Evolutionary conservation across 2,329 filamentous ascomycete species (phyloP), one percentile per base, ranked within the genome.

Genomic region (Aureobasidium leucospermi): DNA sequence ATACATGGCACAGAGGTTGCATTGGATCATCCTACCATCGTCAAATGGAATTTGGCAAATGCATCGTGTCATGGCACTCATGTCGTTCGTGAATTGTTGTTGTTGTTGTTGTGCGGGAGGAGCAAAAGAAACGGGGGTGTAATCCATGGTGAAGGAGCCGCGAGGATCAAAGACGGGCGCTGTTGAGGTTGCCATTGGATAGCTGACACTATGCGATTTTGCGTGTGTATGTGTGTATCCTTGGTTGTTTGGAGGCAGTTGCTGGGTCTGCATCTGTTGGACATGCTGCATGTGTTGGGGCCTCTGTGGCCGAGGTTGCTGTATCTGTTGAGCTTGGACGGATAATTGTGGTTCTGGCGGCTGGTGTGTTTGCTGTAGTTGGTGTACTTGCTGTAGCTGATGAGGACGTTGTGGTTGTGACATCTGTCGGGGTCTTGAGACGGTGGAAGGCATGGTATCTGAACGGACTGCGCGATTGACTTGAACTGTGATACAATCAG

Each of bases 1-100:
- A 79, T 81, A 86, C 65, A 85, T 83, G n/a, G 75, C 79, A 71
- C 83, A 86, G 28, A 79, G 81, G 68, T 83, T 80, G 71, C 84
- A 86, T 73, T 85, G 82, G 48, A 86, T 78, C 79, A 86, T 82
- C 64, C 78, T 77, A 23, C 78, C 80, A 58, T 78, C 77, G 57
- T 78, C 81, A 42, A 81, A 78, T 55, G 76, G 72, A 15, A 78
- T 76, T 53, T 80, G 78, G 66, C 84, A 86, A 29, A 84, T 70
- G 68, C 84, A 86, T 39, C 83, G 77, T 9, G 82, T 83, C 32
- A 63, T 60, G 43, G 57, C 45, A 32, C 57, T 63, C 62, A 63
- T 63, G n/a, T 58, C 55, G 39, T 60, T 53, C 19, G 56, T 60
- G 31, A 59, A 63, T 42, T 48, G 29, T 52, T n/a, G 48, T 36